Evolutionary conservation across 208 protist genomes (phyloP).

Genomic region (Acanthamoeba royreba): DNA sequence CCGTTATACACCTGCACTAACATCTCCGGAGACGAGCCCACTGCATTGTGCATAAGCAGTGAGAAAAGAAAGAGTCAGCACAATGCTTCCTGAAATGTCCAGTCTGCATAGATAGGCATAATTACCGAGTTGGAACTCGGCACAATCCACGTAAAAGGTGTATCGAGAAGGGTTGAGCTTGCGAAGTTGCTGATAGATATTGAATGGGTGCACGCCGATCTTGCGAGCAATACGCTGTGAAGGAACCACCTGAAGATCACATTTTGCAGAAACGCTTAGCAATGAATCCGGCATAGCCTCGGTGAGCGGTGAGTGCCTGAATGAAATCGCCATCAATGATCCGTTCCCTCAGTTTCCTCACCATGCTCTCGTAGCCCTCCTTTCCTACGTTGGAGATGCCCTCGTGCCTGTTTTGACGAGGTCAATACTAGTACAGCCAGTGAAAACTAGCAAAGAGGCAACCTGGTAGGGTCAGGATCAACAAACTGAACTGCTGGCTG

Average conservation of each 20-base stretch:
- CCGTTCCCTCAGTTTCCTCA: conserved; percentile 59
- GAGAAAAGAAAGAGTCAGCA: background rate
- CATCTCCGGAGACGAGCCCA: conserved; percentile 72
- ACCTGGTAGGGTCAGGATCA: background rate
- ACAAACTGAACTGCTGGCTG: background rate
- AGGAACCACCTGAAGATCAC: background rate
- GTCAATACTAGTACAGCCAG: background rate
- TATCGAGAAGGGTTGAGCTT: conserved; percentile 72
- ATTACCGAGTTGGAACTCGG: conserved; percentile 37
- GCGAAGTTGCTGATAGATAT: conserved; percentile 70
- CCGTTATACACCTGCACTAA: conserved; percentile 55
- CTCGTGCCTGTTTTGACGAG: background rate
- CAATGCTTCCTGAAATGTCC: background rate
- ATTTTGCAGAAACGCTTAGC: background rate
- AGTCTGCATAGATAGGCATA: background rate
- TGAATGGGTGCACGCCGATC: conserved; percentile 60
- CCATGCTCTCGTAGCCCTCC: conserved; percentile 58
- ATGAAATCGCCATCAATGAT: conserved; percentile 73
- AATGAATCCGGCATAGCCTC: background rate
- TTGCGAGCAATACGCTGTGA: conserved; percentile 27
- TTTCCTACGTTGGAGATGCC: conserved; percentile 53
- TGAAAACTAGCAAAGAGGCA: background rate
- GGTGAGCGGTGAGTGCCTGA: conserved; percentile 52
- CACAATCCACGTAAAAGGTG: conserved; percentile 72
- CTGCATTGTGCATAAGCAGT: background rate